Base-by-base conservation (phyloP, 75 land plant genomes). In the Cunninghamia lanceolata region DNA sequence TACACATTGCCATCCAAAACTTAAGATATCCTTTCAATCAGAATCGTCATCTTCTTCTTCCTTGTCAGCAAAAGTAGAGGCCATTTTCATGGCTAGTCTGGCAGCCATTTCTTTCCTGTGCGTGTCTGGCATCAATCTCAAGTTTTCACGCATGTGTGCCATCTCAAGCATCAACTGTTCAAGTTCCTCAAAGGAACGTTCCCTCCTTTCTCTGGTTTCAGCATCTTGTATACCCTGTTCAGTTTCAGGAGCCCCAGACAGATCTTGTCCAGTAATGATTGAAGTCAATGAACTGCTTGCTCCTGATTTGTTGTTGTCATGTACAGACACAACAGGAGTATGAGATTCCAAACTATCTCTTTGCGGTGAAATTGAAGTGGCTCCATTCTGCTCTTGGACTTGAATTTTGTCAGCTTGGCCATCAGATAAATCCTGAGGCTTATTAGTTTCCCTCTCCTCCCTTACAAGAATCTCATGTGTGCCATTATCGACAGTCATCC, bases 41-140 rank as follows among this genome's bases (percentile, higher is more conserved):
- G 53, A 82, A 50, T 16, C 92, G 4, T 93, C 96, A 32, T 52
- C 92, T 25, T 92, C 93, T 45, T 90, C 95, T 83, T 92, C 90
- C 85, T 87, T 87, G n/a, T 91, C 96, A 5, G 91, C 91, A 92
- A 98, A 98, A 94, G 96, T 90, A 84, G 93, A 84, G 77, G 99
- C 98, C 98, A 98, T 98, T 86, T 91, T 93, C 92, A 94, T 85
- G 32, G 99, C 99, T 50, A 98, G 83, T 25, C 88, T 91, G 30
- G 97, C 98, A 75, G 99, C 99, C 96, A 94, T 95, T 87, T 98
- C 99, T 85, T 92, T 89, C 87, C 99, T 91, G 43, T 96, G 99
- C 47, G 90, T 87, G 88, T 98, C 98, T 50, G 99, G 93, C 93
- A 98, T 92, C 91, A 93, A 91, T 82, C 97, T 94, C 91, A 94